Evolutionary conservation across 2,329 filamentous ascomycete species (phyloP).

Genomic region (Sclerotinia trifoliorum): DNA sequence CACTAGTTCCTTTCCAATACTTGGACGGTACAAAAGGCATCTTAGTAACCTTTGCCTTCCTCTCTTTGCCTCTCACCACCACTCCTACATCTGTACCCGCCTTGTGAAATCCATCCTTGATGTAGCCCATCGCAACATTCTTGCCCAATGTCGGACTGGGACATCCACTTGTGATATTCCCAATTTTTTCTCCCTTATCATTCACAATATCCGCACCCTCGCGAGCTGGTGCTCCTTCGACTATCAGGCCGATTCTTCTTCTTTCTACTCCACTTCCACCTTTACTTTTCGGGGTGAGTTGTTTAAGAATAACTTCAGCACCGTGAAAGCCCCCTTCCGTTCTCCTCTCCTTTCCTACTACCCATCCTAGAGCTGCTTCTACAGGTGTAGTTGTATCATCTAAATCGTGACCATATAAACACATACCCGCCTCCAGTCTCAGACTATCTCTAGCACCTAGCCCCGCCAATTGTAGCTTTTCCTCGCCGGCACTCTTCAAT

Average conservation of each 20-base stretch:
- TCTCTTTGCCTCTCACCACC: constrained; percentile 63
- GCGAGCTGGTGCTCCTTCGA: constrained; percentile 84
- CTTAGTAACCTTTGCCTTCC: constrained; percentile 63
- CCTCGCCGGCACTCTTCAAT: constrained; percentile 52
- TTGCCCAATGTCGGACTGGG: constrained; percentile 81
- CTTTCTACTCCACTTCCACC: constrained; percentile 68
- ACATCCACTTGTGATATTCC: constrained; percentile 82
- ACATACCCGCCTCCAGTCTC: constrained; percentile 95
- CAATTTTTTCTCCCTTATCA: constrained; percentile 65
- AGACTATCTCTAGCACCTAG: constrained; percentile 89
- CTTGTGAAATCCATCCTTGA: constrained; percentile 67
- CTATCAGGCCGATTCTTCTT: constrained; percentile 75
- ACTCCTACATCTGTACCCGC: constrained; percentile 65
- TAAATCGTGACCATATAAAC: constrained; percentile 98
- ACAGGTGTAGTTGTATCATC: constrained; percentile 74
- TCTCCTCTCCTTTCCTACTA: constrained; percentile 77
- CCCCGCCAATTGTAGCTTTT: constrained; percentile 73
- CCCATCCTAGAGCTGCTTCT: constrained; percentile 69
- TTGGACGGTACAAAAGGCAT: constrained; percentile 71
- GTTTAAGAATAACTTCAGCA: constrained; percentile 70
- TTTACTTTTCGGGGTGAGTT: constrained; percentile 71
- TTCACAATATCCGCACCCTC: constrained; percentile 79
- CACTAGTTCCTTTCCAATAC: constrained; percentile 48
- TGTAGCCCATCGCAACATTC: constrained; percentile 93
- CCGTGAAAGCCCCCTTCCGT: constrained; percentile 76